Base-by-base conservation (phyloP, 768 basidiomycete species). In the Trametopsis cervina region DNA sequence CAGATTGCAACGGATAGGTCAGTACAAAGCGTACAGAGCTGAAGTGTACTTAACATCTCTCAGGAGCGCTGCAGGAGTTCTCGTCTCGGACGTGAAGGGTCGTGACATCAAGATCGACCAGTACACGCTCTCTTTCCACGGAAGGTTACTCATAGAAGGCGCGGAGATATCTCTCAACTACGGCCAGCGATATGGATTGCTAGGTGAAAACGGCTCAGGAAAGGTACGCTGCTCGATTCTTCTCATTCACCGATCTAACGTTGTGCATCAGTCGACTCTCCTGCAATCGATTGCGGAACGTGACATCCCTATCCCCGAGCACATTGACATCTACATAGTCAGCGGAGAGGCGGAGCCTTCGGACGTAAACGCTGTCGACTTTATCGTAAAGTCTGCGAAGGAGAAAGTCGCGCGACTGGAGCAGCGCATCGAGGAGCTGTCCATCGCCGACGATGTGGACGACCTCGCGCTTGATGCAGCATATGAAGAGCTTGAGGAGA, bases 131-230 rank as follows among this genome's bases (percentile, higher is more conserved):
- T 96, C 93, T 2, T 99, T 98, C 78, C 96, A 99, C 60, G 96
- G 96, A 20, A 79, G 96, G 41, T 72, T 95, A 23, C 75, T 89
- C 52, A 74, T 89, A 48, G 81, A 83, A 50, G 69, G 69, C 26
- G 84, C 83, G 3, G 80, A 85, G 65, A 76, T 91, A 42, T 68
- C 85, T 3, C 81, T 91, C 53, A 91, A 91, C 63, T 91, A 93
- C 57, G 91, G 91, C 0, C 89, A 94, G 62, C 72, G 90, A 55
- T 99, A 99, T 60, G 96, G 96, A 66, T 74, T 99, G 25, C 73
- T 99, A 37, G 95, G 95, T 29, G 92, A 97, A 66, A 98, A 99
- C 63, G 95, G 95, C 25, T 94, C 89, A n/a, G 95, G 95, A 71
- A 99, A 99, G 83, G 93, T 93, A 53, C 46, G 71, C 59, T 45